Percentiles rank a stretch among this genome's conserved stretches.
These are phyloP conservation scores for Arthroderma sp. DNA, from an alignment of 2,329 filamentous ascomycete genomes.

Conservation along the genomic window DNA sequence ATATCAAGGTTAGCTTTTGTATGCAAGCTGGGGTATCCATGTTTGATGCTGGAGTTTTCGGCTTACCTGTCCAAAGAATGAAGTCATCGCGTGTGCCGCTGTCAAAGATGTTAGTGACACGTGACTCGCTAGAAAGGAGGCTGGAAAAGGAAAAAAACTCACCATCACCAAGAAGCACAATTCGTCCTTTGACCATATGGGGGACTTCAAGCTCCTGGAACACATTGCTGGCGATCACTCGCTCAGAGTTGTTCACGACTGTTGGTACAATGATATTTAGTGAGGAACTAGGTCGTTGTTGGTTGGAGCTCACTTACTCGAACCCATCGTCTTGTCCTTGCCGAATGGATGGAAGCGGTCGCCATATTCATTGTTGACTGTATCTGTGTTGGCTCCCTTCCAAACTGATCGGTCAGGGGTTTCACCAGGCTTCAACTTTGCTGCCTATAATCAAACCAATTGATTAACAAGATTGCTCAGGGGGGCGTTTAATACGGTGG, in stretches of 20 bases:
- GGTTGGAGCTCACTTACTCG: neutral
- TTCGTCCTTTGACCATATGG: conserved; percentile 6
- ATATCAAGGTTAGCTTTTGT: neutral
- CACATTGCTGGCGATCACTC: conserved; percentile 6
- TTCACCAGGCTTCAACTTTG: conserved; percentile 5
- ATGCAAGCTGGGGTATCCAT: too few species aligned
- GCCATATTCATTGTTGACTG: conserved; percentile 6
- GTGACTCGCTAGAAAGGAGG: neutral
- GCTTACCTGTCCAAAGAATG: conserved; percentile 7
- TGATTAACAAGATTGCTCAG: neutral
- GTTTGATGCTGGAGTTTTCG: neutral
- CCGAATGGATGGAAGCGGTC: conserved; percentile 7
- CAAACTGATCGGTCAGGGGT: conserved; percentile 5
- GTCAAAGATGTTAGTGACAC: neutral
- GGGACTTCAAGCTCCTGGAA: conserved; percentile 6
- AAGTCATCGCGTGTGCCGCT: conserved; percentile 7
- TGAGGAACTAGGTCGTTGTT: neutral
- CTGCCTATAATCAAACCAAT: neutral
- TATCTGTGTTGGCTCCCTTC: conserved; percentile 4
- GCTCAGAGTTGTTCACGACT: conserved; percentile 6
- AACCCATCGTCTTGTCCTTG: conserved; percentile 4
- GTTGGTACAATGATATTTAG: neutral
- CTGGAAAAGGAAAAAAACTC: neutral
- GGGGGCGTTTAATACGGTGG: too few species aligned
- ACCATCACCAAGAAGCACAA: conserved; percentile 6